phyloP scores from a whole-genome alignment of 1,284 basidiomycete species.

The Coniferiporia sulphurascens region DNA sequence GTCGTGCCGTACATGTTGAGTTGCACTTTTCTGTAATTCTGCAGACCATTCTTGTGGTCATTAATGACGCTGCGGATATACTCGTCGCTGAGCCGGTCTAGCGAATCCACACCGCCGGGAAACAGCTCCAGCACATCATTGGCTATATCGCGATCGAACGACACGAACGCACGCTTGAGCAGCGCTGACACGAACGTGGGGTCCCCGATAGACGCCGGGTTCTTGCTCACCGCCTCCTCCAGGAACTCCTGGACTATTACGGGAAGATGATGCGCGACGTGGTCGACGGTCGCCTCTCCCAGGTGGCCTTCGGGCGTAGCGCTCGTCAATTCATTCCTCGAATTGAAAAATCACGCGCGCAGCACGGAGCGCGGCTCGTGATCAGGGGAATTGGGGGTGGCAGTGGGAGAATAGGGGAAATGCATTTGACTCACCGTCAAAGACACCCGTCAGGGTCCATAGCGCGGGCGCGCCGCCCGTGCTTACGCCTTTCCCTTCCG shows the following conservation, averaged over 20 bases:
- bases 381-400: neutral
- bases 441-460: conserved; percentile 30
- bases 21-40: conserved; percentile 29
- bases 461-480: conserved; percentile 13
- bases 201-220: conserved; percentile 29
- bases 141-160: conserved; percentile 41
- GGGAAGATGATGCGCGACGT: conserved; percentile 61
- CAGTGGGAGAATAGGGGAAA: too few relatives aligned
- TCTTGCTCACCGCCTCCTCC: conserved; percentile 31
- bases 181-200: conserved; percentile 44
- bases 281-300: conserved; percentile 39
- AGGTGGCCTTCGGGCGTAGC: conserved; percentile 13
- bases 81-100: conserved; percentile 31
- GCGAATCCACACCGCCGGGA: conserved; percentile 23
- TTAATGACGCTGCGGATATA: conserved; percentile 37
- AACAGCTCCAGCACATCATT: conserved; percentile 28
- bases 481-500: neutral
- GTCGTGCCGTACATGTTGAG: conserved; percentile 35
- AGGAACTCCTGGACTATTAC: conserved; percentile 60
- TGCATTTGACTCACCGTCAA: conserved; percentile 26
- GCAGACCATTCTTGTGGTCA: conserved; percentile 22
- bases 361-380: neutral
- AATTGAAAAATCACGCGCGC: neutral
- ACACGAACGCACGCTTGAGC: conserved; percentile 49
- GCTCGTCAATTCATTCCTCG: neutral